Conservation (phyloP, 345 rosid genomes). For the Heritiera littoralis region DNA sequence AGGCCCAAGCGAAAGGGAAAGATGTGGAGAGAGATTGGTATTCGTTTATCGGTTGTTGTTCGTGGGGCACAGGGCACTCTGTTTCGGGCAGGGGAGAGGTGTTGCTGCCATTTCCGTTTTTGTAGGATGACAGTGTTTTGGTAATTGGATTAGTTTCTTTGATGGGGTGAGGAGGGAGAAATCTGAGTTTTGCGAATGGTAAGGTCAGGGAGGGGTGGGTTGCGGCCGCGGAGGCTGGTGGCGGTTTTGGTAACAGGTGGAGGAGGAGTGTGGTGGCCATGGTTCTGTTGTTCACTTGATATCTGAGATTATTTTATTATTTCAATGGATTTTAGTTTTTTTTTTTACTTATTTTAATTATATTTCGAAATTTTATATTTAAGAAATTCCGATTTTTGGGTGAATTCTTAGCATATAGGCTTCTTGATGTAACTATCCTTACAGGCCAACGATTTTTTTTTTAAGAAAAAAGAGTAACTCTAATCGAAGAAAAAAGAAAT, state of each 20-base stretch:
- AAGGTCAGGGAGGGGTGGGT: constrained; percentile 23
- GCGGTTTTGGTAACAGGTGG: constrained; percentile 23
- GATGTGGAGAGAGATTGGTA: constrained; percentile 77
- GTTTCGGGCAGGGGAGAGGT: constrained; percentile 60
- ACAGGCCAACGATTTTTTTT: too few relatives aligned
- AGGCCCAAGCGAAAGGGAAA: constrained; percentile 85
- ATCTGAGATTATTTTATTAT: not conserved
- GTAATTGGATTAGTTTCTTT: constrained; percentile 9
- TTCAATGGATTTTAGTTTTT: not conserved
- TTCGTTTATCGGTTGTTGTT: constrained; percentile 88
- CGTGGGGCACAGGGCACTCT: constrained; percentile 82
- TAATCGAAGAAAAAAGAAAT: too few relatives aligned
- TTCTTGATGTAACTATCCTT: too few relatives aligned
- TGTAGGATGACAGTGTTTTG: constrained; percentile 34
- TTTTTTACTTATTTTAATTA: not conserved
- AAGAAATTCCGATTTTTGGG: not conserved
- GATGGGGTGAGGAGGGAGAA: constrained; percentile 25
- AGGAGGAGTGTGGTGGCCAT: constrained; percentile 33
- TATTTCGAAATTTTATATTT: too few relatives aligned
- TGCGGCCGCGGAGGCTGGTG: constrained; percentile 20
- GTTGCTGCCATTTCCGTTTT: constrained; percentile 53
- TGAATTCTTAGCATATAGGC: not conserved
- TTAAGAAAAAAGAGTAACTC: not conserved
- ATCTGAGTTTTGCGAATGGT: not conserved
- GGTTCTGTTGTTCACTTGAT: not conserved